Conservation (phyloP, 2,329 filamentous ascomycete genomes). For the Penicillium sp. region DNA sequence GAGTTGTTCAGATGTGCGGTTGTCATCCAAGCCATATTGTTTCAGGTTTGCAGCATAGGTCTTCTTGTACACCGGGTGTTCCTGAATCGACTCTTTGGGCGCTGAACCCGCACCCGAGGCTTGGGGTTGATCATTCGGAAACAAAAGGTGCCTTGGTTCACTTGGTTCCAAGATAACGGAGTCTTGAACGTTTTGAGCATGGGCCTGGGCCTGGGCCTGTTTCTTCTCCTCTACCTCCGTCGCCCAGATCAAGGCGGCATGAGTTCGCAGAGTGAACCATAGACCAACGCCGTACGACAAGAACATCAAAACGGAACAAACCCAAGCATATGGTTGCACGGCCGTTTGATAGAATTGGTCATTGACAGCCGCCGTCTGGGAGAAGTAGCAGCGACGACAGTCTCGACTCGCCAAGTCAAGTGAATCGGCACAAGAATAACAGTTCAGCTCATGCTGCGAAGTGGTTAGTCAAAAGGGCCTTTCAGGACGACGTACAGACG, state of each 20-base stretch:
- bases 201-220: conserved; percentile 33
- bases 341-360: conserved; percentile 89
- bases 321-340: conserved; percentile 90
- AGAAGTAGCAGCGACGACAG: conserved; percentile 92
- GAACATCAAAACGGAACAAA: conserved; percentile 82
- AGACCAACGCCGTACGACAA: conserved; percentile 91
- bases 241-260: conserved; percentile 97
- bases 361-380: conserved; percentile 78
- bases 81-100: conserved; percentile 71
- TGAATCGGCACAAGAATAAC: conserved; percentile 64
- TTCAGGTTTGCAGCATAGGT: conserved; percentile 88
- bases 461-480: conserved; percentile 36
- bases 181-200: conserved; percentile 25
- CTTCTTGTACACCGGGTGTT: conserved; percentile 87
- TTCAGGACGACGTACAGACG: neutral
- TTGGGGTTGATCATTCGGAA: conserved; percentile 32
- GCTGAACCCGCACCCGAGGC: conserved; percentile 46
- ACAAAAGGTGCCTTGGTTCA: conserved; percentile 38
- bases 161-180: conserved; percentile 21
- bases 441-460: conserved; percentile 83
- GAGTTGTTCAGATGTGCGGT: conserved; percentile 45
- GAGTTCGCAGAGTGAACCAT: conserved; percentile 92
- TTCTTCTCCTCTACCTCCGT: conserved; percentile 78
- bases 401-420: conserved; percentile 55
- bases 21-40: conserved; percentile 70